Percentiles rank a stretch among this genome's conserved stretches.
Conservation (phyloP, 805 yeast genomes). For the Danielozyma ontarioensis region DNA sequence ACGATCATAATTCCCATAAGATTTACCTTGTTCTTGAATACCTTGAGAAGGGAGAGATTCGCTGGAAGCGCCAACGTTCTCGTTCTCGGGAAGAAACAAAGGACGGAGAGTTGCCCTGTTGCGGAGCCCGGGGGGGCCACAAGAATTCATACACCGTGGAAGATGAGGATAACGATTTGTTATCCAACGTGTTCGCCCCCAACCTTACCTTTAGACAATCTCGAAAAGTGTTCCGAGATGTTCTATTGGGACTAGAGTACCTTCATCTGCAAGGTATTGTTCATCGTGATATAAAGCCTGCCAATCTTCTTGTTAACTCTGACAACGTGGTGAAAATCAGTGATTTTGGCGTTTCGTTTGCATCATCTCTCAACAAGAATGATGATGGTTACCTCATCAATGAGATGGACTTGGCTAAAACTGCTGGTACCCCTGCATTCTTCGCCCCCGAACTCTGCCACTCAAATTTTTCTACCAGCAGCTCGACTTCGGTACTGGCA, state of each 20-base stretch:
- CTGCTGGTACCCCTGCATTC: constrained; percentile 97
- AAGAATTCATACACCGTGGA: constrained; percentile 2
- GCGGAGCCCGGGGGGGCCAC: constrained; percentile 13
- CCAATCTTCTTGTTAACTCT: constrained; percentile 69
- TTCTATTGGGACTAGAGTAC: constrained; percentile 82
- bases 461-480: constrained; percentile 35
- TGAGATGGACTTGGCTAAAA: constrained; percentile 84
- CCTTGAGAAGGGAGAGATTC: constrained; percentile 84
- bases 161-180: constrained; percentile 16
- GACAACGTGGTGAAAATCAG: constrained; percentile 81
- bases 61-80: constrained; percentile 49
- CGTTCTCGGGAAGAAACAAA: constrained; percentile 26
- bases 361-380: constrained; percentile 38
- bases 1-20: constrained; percentile 77
- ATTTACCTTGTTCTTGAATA: constrained; percentile 89
- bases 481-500: constrained; percentile 9
- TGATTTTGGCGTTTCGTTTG: constrained; percentile 95
- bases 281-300: constrained; percentile 95
- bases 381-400: constrained; percentile 39
- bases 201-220: constrained; percentile 62
- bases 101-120: constrained; percentile 40
- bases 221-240: constrained; percentile 73
- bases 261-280: constrained; percentile 86
- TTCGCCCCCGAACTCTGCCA: constrained; percentile 81
- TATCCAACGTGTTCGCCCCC: constrained; percentile 39